Conservation (phyloP, 352 stramenopile species). For the Globisporangium canariense region DNA sequence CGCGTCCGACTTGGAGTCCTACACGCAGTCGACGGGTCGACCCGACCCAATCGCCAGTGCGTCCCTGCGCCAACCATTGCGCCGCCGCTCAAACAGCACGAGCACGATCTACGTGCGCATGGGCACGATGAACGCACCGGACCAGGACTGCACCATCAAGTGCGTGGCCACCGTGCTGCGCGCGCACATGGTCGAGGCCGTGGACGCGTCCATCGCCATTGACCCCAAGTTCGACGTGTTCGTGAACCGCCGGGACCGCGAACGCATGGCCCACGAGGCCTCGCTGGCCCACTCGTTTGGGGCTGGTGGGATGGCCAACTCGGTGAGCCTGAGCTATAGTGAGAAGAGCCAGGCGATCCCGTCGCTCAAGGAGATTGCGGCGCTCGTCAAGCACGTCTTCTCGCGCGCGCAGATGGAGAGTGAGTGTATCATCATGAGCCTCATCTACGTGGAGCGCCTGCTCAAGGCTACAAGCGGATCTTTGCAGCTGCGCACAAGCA, state of each 20-base stretch:
- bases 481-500: conserved; percentile 76
- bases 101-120: conserved; percentile 92
- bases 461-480: conserved; percentile 87
- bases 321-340: background rate
- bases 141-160: conserved; percentile 95
- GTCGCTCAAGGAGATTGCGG: conserved; percentile 84
- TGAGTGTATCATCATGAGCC: conserved; percentile 97
- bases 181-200: conserved; percentile 92
- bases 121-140: conserved; percentile 93
- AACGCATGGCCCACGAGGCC: conserved; percentile 19
- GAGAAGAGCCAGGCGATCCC: conserved; percentile 52
- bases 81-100: conserved; percentile 94
- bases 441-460: conserved; percentile 97
- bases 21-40: conserved; percentile 27
- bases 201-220: conserved; percentile 44
- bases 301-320: too few relatives aligned
- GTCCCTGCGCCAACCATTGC: conserved; percentile 32
- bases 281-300: conserved; percentile 16
- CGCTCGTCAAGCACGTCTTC: conserved; percentile 95
- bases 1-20: conserved; percentile 54
- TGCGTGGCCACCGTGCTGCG: conserved; percentile 95
- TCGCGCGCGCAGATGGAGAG: conserved; percentile 89
- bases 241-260: conserved; percentile 45
- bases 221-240: conserved; percentile 72
- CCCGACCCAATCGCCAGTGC: conserved; percentile 16